Base-by-base conservation (phyloP, 768 basidiomycete species). In the Boletus tomentosulus region DNA sequence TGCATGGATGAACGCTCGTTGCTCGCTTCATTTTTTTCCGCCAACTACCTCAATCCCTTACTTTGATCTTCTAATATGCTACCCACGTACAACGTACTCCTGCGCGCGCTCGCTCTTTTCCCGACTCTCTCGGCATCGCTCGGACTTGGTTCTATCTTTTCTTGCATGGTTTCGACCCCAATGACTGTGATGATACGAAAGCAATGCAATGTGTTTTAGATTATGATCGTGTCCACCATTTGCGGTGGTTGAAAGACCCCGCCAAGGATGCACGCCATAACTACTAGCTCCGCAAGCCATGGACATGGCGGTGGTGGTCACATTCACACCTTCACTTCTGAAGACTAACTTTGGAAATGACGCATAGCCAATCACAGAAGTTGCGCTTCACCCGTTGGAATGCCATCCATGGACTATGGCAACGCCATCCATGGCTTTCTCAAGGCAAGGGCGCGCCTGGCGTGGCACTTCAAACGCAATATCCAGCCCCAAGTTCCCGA, bases 1-100 rank as follows among this genome's bases (percentile, higher is more conserved):
- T 46, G 42, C 52, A 37, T 31, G 22, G 48, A 25, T 42, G 62
- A 62, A 63, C 62, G n/a, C 38, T 63, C 22, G 27, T 50, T 57
- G 44, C 51, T 51, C 31, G n/a, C 48, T 51, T 45, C 33, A 39
- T 48, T 46, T 46, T 31, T 15, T 12, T 27, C 42, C 10, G 27
- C 27, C 7, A 39, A n/a, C n/a, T 37, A 16, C 13, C 28, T 49
- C 41, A 37, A 16, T 33, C 13, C 28, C 25, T 11, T 11, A 10
- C 12, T 28, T 42, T 31, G 8, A 37, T 46, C 12, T 42, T 42
- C 28, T 27, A 44, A 44, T 44, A 44, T 46, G 28, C 44, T 46
- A 46, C 39, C 39, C 22, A 41, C n/a, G 9, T 41, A 22, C 39
- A 41, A 41, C 24, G 15, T 44, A 42, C 16, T 44, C 27, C 25